Evolutionary conservation across 2,329 filamentous ascomycete genomes (phyloP).

Genomic region (Fusarium pseudocircinatum): DNA sequence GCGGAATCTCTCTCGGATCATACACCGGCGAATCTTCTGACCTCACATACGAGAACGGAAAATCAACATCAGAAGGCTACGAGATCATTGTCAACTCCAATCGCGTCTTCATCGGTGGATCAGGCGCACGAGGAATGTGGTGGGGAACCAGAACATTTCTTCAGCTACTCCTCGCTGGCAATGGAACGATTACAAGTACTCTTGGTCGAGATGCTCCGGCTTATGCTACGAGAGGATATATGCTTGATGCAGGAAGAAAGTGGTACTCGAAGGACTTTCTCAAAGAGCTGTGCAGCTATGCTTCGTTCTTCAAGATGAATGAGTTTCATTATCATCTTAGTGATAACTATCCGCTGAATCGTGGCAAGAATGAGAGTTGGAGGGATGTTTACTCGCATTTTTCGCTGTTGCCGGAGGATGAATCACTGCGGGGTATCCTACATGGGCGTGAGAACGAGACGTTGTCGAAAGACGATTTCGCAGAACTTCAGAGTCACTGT

Average conservation of each 20-base stretch:
- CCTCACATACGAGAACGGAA: constrained; percentile 1
- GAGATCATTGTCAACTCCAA: constrained; percentile 6
- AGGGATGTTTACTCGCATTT: constrained; percentile 16
- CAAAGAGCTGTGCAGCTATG: constrained; percentile 15
- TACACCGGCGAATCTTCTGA: constrained; percentile 5
- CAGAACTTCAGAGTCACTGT: not conserved
- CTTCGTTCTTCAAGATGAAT: constrained; percentile 28
- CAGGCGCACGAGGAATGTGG: constrained; percentile 20
- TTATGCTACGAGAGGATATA: constrained; percentile 13
- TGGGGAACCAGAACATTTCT: constrained; percentile 21
- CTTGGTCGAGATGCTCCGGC: constrained; percentile 7
- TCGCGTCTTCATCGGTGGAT: constrained; percentile 12
- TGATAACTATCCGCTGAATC: constrained; percentile 21
- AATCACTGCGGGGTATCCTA: not conserved
- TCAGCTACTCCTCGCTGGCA: constrained; percentile 6
- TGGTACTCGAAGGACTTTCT: constrained; percentile 23
- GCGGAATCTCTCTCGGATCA: not conserved
- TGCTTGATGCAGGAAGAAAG: constrained; percentile 20
- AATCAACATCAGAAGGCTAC: constrained; percentile 7
- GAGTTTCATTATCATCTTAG: constrained; percentile 24
- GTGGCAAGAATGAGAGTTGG: constrained; percentile 25
- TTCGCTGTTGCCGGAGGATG: not conserved
- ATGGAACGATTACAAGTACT: not conserved
- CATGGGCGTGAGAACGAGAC: constrained; percentile 21
- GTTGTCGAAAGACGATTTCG: not conserved